Conservation (phyloP, 768 basidiomycete species). For the Mrakia gelida region DNA sequence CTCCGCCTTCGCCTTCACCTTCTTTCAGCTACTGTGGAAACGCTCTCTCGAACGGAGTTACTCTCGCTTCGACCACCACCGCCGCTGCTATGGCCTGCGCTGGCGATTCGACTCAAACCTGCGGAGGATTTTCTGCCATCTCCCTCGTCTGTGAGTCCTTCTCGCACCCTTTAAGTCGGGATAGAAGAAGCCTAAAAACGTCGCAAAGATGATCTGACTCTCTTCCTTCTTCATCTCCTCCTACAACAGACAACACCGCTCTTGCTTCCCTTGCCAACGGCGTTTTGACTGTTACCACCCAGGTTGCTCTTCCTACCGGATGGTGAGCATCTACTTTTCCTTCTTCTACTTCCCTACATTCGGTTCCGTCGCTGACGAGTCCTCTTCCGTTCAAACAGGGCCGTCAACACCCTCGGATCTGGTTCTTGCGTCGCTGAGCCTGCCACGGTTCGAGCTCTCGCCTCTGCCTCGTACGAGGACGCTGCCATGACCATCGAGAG, state of each 20-base stretch:
- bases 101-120: slow-evolving; percentile 10
- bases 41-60: slow-evolving; percentile 10
- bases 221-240: background rate
- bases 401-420: too few species aligned
- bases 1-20: background rate
- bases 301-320: too few species aligned
- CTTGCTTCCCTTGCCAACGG: background rate
- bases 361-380: too few species aligned
- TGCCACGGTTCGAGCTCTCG: too few species aligned
- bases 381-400: background rate
- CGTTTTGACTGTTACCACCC: background rate
- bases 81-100: slow-evolving; percentile 12
- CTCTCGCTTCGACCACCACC: slow-evolving; percentile 18
- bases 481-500: too few species aligned
- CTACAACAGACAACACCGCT: background rate
- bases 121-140: slow-evolving; percentile 19
- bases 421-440: too few species aligned
- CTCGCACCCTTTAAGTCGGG: background rate
- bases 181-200: background rate
- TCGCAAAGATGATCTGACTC: background rate
- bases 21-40: slow-evolving; percentile 2
- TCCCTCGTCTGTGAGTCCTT: background rate
- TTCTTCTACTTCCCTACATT: background rate
- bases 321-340: background rate
- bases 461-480: too few species aligned